Percentiles rank a stretch among this genome's conserved stretches.
These are phyloP conservation scores for Neonectria neomacrospora DNA, from an alignment of 2,329 filamentous ascomycete genomes.

Conservation along the genomic window DNA sequence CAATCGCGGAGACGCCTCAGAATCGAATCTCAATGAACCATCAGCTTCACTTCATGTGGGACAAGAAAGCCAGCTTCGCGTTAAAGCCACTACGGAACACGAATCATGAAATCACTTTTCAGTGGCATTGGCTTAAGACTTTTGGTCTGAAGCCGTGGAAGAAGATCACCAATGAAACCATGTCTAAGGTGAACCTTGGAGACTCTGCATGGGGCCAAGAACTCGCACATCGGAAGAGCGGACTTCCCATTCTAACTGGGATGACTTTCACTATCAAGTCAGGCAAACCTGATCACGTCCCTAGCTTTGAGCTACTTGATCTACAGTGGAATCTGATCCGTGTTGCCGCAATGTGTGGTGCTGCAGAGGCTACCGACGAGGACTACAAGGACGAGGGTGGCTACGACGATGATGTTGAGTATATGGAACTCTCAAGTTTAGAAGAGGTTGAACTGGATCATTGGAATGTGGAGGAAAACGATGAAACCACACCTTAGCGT, in stretches of 20 bases:
- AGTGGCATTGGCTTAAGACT: conserved; percentile 11
- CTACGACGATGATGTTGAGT: too few species aligned
- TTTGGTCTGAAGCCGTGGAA: background rate
- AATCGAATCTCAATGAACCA: background rate
- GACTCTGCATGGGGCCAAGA: background rate
- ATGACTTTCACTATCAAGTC: background rate
- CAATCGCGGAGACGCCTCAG: background rate
- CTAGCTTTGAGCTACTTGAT: conserved; percentile 6
- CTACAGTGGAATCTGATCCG: background rate
- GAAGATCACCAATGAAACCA: background rate
- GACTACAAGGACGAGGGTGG: too few species aligned
- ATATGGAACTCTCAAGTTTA: too few species aligned
- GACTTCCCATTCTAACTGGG: background rate
- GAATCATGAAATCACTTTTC: background rate
- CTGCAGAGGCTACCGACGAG: too few species aligned
- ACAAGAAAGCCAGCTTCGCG: background rate
- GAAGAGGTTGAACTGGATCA: too few species aligned
- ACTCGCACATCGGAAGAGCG: background rate
- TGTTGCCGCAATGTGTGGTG: background rate
- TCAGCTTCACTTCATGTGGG: background rate
- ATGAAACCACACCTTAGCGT: too few species aligned
- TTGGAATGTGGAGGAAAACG: too few species aligned
- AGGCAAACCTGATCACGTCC: background rate
- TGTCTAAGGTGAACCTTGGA: background rate
- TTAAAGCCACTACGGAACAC: background rate